phyloP scores from a whole-genome alignment of 176 grass and related monocot species.

The Melocanna baccifera region DNA sequence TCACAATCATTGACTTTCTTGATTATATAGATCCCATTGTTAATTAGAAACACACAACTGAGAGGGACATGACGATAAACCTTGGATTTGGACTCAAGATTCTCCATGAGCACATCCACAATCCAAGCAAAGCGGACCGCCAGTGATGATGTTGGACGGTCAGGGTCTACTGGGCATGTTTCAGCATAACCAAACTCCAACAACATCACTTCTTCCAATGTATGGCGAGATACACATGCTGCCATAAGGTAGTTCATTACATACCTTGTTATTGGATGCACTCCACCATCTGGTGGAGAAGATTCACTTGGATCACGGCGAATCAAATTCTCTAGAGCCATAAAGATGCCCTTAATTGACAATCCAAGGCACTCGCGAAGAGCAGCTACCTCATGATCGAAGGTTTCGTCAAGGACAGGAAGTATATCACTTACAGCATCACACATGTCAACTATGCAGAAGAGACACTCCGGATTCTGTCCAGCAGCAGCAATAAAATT shows the following conservation, averaged over 20 bases:
- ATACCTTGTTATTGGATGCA: constrained; percentile 56
- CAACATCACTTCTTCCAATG: constrained; percentile 50
- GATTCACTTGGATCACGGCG: constrained; percentile 28
- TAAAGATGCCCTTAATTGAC: constrained; percentile 47
- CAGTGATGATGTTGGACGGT: constrained; percentile 38
- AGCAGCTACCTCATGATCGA: constrained; percentile 26
- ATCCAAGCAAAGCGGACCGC: constrained; percentile 39
- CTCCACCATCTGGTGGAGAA: constrained; percentile 37
- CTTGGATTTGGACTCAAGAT: constrained; percentile 48
- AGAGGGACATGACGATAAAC: constrained; percentile 40
- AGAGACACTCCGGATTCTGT: constrained; percentile 42
- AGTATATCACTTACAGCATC: constrained; percentile 36
- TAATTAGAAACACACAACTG: constrained; percentile 40
- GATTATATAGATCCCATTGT: constrained; percentile 44
- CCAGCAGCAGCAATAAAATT: constrained; percentile 23
- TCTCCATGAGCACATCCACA: constrained; percentile 40
- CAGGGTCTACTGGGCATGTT: constrained; percentile 21
- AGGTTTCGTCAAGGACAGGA: constrained; percentile 34
- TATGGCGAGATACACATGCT: constrained; percentile 41
- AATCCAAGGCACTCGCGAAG: constrained; percentile 30
- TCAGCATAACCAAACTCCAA: constrained; percentile 18
- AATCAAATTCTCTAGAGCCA: constrained; percentile 48
- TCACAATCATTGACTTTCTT: constrained; percentile 43
- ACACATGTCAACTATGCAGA: constrained; percentile 56
- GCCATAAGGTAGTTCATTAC: constrained; percentile 57